Evolutionary conservation across 2,329 filamentous ascomycete species (phyloP).

Genomic region (Colletotrichum aenigma): DNA sequence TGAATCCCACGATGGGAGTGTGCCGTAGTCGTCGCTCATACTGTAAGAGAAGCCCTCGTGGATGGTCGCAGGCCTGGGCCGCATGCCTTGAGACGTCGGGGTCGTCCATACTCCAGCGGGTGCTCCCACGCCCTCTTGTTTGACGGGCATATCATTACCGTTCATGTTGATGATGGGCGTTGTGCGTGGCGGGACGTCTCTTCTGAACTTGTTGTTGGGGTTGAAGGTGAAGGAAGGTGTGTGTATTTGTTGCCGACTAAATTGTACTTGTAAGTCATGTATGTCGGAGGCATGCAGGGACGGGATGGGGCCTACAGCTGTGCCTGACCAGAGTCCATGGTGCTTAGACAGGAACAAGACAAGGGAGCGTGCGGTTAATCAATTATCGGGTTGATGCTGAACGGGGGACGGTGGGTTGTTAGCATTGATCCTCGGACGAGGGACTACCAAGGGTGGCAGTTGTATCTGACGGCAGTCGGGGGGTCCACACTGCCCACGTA

Average conservation of each 20-base stretch:
- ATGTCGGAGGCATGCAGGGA: conserved; percentile 22
- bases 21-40: conserved; percentile 56
- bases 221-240: conserved; percentile 54
- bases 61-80: conserved; percentile 62
- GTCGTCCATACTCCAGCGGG: conserved; percentile 59
- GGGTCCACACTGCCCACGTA: conserved; percentile 33
- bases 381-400: conserved; percentile 40
- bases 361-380: conserved; percentile 39
- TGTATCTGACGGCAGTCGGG: conserved; percentile 23
- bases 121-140: conserved; percentile 50
- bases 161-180: conserved; percentile 54
- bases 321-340: conserved; percentile 57
- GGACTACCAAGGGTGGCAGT: conserved; percentile 29
- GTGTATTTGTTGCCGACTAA: conserved; percentile 53
- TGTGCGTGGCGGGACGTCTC: conserved; percentile 48
- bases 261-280: conserved; percentile 40
- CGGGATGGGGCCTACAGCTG: conserved; percentile 51
- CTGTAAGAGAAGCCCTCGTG: conserved; percentile 67
- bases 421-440: conserved; percentile 40
- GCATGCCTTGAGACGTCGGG: conserved; percentile 53
- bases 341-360: conserved; percentile 34
- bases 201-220: conserved; percentile 51
- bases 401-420: conserved; percentile 33
- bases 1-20: conserved; percentile 62
- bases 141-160: conserved; percentile 51